Base-by-base conservation (phyloP, 2,329 filamentous ascomycete genomes). In the Paecilomyces niveus region DNA sequence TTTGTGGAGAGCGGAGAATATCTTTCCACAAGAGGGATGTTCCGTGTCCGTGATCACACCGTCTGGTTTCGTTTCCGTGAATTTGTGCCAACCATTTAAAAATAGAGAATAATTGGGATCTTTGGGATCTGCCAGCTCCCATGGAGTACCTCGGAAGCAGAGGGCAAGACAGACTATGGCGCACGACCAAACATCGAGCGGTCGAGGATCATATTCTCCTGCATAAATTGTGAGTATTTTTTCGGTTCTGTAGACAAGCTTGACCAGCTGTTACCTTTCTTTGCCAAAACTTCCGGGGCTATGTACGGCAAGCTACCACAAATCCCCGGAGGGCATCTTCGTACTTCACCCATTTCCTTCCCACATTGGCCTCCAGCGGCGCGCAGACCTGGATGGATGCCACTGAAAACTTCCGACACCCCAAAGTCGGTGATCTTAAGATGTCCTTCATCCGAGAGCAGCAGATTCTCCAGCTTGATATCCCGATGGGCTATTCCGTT, bases 361-460 rank as follows among this genome's bases (percentile, higher is more conserved):
- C 88, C 89, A 72, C 89, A 92, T 67, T 89, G 82, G 57, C 89
- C 89, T 55, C 85, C 85, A 11, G 89, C 83, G 66, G 88, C 85
- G 60, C 89, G 83, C 49, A 92, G 76, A 31, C 90, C 91, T 0
- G 90, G 91, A 72, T 95, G 90, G 55, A 87, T 86, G 45, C 90
- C 91, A 57, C 82, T 85, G 69, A 96, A 96, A 18, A 95, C 89
- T 70, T 94, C 90, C 0, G 90, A 92, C 13, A 93, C 89, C 56
- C 92, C 92, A 76, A 96, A 96, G 72, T 96, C 92, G 54, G 90
- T 92, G 60, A 96, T 92, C 76, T 96, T 96, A 58, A 96, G 80
- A 71, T 90, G 88, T 69, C 90, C 90, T 59, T 91, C 85, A 65
- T 85, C 86, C 53, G 86, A 89, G 60, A 96, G 82, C 32, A 96